These are phyloP conservation scores for Cercophora samala DNA, from an alignment of 495 filamentous ascomycete species.

Conservation along the genomic window DNA sequence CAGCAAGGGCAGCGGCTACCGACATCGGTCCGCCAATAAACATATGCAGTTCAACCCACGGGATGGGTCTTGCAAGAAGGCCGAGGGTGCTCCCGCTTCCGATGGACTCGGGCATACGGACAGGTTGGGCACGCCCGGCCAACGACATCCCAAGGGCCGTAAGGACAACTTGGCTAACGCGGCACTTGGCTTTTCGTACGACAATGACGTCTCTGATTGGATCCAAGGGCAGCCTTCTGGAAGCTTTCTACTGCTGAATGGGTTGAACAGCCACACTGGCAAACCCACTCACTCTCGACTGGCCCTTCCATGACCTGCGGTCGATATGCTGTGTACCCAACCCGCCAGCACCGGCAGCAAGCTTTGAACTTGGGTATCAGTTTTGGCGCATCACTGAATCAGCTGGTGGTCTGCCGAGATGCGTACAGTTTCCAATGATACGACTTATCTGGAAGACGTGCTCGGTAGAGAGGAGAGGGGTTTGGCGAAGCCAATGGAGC, in stretches of 20 bases:
- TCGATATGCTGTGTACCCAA: background rate
- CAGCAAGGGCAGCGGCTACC: conserved; percentile 11
- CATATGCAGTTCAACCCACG: conserved; percentile 3
- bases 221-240: conserved; percentile 16
- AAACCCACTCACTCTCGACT: background rate
- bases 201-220: conserved; percentile 18
- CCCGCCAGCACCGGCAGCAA: background rate
- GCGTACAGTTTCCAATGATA: background rate
- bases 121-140: background rate
- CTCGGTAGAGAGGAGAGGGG: background rate
- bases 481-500: background rate
- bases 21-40: conserved; percentile 13
- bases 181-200: conserved; percentile 8
- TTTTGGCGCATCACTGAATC: background rate
- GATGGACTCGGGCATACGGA: background rate
- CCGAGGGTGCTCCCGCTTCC: conserved; percentile 7
- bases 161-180: background rate
- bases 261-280: conserved; percentile 6
- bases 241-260: conserved; percentile 16
- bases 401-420: background rate
- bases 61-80: background rate
- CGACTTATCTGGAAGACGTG: background rate
- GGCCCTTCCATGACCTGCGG: background rate
- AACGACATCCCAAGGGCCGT: background rate
- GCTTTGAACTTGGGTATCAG: background rate